Percentiles rank a stretch among this genome's conserved stretches.
Conservation (phyloP, 129 eudicot genomes). For the Gnaphalium uliginosum region DNA sequence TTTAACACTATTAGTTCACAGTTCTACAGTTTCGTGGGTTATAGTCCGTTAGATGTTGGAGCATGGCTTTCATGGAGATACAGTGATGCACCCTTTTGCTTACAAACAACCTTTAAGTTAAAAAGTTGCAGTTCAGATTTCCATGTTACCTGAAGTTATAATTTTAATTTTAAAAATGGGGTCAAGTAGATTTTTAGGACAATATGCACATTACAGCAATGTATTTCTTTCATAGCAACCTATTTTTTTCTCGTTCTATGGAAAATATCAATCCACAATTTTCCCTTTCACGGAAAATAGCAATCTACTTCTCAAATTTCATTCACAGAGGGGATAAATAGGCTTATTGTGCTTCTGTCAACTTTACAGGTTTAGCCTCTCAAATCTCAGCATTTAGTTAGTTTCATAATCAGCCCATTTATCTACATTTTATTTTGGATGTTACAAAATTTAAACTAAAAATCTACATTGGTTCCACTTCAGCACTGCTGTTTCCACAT, state of each 20-base stretch:
- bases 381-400: not conserved
- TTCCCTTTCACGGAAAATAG: constrained; percentile 2
- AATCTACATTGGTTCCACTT: not conserved
- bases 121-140: not conserved
- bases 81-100: not conserved
- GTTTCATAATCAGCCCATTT: not conserved
- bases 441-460: not conserved
- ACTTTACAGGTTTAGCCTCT: too few relatives aligned
- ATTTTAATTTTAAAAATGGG: not conserved
- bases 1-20: not conserved
- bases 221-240: not conserved
- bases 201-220: not conserved
- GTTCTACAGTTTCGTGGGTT: not conserved
- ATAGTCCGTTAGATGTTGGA: not conserved
- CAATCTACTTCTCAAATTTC: not conserved
- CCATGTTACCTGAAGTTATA: not conserved
- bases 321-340: too few relatives aligned
- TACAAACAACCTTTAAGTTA: not conserved
- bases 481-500: constrained; percentile 4
- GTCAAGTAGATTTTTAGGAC: not conserved
- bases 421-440: not conserved
- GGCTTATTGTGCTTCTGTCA: not conserved
- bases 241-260: not conserved
- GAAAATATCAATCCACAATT: not conserved
- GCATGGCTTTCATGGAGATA: constrained; percentile 8